Evolutionary conservation across 2,329 filamentous ascomycete genomes (phyloP), one percentile per base, ranked within the genome.

Genomic region (Xylaria sp.): DNA sequence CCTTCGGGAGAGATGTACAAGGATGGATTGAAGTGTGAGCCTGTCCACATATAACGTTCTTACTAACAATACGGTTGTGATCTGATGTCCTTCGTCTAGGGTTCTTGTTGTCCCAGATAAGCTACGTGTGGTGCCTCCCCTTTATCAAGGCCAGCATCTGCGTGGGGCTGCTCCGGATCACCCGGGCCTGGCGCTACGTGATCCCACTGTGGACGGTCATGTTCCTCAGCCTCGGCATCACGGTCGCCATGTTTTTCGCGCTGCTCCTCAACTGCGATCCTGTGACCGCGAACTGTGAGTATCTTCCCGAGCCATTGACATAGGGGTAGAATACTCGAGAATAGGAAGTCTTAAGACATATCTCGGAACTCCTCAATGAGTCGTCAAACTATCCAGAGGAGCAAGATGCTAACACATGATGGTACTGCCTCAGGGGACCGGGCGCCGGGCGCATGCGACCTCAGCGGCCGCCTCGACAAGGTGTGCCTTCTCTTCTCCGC

Each of bases 111-210:
- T 59, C 50, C 45, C 48, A 51, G 22, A 9, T 49, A 19, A 24
- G 37, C 11, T 63, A 62, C 38, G 26, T 55, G 13, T 40, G 44
- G 29, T 56, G 48, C 26, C 34, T 61, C 7, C 55, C 55, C 1
- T 59, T 57, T 20, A 55, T 63, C 57, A 63, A 62, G 44, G 17
- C 44, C 18, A 61, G 57, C 39, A 54, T 63, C 24, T 61, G 61
- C 45, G 46, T 52, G 29, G 55, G 59, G 26, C 57, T 63, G 9
- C 24, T 63, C 16, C 55, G 61, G 9, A 54, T 63, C 42, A 52
- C 59, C 13, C 39, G 20, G n/a, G 22, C 47, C 9, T 60, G 55
- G 48, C 51, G 45, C 38, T 62, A 56, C 34, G 49, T 53, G 2
- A 51, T 61, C 16, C 57, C 60, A 11, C 16, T 63, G 11, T 62